These are phyloP conservation scores for Myxozyma nipponensis DNA, from an alignment of 805 yeast species.

Conservation along the genomic window DNA sequence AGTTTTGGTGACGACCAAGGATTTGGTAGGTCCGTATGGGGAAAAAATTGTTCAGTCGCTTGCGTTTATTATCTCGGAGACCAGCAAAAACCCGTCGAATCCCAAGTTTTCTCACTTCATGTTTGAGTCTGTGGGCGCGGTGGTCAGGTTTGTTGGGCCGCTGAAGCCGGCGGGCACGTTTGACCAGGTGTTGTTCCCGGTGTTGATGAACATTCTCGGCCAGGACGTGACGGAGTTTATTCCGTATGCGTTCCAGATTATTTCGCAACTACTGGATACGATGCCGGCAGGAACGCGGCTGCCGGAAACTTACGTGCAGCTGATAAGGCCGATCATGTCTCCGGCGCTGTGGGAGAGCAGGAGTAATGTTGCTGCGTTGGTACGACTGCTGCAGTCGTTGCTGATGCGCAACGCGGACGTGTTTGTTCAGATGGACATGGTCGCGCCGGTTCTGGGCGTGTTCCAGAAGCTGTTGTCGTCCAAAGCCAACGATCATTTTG, in stretches of 20 bases:
- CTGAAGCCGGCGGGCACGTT: slow-evolving; percentile 39
- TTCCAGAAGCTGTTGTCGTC: slow-evolving; percentile 91
- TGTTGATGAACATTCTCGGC: slow-evolving; percentile 61
- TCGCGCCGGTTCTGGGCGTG: slow-evolving; percentile 88
- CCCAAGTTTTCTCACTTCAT: slow-evolving; percentile 89
- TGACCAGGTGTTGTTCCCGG: slow-evolving; percentile 59
- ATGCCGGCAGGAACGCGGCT: slow-evolving; percentile 49
- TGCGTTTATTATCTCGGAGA: slow-evolving; percentile 61
- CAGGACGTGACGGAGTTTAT: slow-evolving; percentile 90
- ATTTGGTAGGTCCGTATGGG: slow-evolving; percentile 37
- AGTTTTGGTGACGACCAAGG: slow-evolving; percentile 68
- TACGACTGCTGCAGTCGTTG: slow-evolving; percentile 71
- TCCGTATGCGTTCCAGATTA: slow-evolving; percentile 88
- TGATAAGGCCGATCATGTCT: slow-evolving; percentile 76
- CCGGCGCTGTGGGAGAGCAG: slow-evolving; percentile 92
- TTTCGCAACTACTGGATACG: slow-evolving; percentile 69
- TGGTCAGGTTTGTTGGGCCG: slow-evolving; percentile 52
- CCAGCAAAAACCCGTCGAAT: slow-evolving; percentile 87
- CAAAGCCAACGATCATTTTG: slow-evolving; percentile 70
- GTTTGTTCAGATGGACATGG: slow-evolving; percentile 42
- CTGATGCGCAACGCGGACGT: slow-evolving; percentile 44
- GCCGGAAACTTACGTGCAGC: slow-evolving; percentile 60
- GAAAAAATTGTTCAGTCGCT: slow-evolving; percentile 57
- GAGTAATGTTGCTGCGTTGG: slow-evolving; percentile 92
- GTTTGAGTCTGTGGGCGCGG: slow-evolving; percentile 80